Evolutionary conservation across 129 eudicot genomes (phyloP).

Genomic region (Glebionis coronaria): DNA sequence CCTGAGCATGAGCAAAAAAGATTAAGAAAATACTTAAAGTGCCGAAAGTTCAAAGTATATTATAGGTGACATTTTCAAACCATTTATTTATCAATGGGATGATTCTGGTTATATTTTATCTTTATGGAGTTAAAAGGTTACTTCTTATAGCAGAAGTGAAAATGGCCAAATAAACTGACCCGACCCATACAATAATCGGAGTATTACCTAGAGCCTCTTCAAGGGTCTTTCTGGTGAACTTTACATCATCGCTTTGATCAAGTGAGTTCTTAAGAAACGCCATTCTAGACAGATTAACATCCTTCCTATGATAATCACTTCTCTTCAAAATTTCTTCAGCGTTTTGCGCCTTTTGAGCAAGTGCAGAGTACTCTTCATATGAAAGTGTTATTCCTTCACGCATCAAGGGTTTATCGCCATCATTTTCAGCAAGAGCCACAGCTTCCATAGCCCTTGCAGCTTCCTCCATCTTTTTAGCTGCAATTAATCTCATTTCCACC

Average conservation of each 20-base stretch:
- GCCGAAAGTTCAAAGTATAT: background rate
- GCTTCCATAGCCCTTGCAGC: slow-evolving; percentile 92
- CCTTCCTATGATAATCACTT: slow-evolving; percentile 23
- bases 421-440: slow-evolving; percentile 56
- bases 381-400: slow-evolving; percentile 62
- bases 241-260: slow-evolving; percentile 25
- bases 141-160: too few species aligned
- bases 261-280: slow-evolving; percentile 32
- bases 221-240: slow-evolving; percentile 25
- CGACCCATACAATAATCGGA: background rate
- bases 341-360: slow-evolving; percentile 53
- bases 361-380: slow-evolving; percentile 52
- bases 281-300: slow-evolving; percentile 21
- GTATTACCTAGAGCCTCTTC: slow-evolving; percentile 37
- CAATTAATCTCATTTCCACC: slow-evolving; percentile 85
- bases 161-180: background rate
- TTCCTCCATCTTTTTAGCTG: slow-evolving; percentile 87
- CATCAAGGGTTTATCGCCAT: slow-evolving; percentile 14
- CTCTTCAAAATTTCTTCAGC: slow-evolving; percentile 45
- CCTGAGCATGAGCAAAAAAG: slow-evolving; percentile 6
- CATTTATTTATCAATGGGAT: background rate
- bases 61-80: background rate
- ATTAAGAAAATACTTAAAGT: background rate
- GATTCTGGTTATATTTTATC: background rate
- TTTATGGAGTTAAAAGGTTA: background rate